These are phyloP conservation scores for Wakefieldia striispora DNA, from an alignment of 768 basidiomycete genomes.

Conservation along the genomic window DNA sequence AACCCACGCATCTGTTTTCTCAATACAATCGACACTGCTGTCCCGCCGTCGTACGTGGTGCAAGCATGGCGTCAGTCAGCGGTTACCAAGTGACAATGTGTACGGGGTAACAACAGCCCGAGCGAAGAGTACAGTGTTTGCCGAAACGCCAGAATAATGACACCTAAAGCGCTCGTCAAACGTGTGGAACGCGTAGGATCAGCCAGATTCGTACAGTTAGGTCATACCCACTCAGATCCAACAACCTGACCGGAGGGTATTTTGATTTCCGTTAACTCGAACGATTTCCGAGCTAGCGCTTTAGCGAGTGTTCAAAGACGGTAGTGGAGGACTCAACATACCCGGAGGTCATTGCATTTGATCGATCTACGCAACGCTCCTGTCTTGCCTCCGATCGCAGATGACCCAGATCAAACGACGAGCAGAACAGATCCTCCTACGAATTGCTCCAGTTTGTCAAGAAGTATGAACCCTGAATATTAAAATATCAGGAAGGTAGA, in stretches of 20 bases:
- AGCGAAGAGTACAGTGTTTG: too few species aligned
- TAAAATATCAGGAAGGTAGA: background rate
- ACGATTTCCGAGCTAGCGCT: slow-evolving; percentile 1
- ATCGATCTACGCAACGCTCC: slow-evolving; percentile 8
- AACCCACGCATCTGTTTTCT: too few species aligned
- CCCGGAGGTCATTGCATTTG: slow-evolving; percentile 14
- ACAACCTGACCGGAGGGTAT: too few species aligned
- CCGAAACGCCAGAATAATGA: too few species aligned
- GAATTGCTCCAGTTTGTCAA: background rate
- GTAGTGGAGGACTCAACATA: background rate
- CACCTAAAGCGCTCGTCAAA: too few species aligned
- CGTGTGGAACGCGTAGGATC: too few species aligned
- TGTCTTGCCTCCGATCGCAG: background rate
- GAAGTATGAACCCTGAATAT: background rate
- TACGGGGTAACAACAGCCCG: too few species aligned
- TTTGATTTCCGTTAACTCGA: background rate
- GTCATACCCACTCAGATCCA: background rate
- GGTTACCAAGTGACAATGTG: too few species aligned
- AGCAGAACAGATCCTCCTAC: slow-evolving; percentile 1
- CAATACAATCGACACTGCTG: too few species aligned
- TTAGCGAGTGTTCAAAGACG: background rate
- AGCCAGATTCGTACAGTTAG: background rate
- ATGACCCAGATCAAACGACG: background rate
- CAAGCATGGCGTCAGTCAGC: too few species aligned
- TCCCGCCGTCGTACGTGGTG: too few species aligned